Conservation (phyloP, 2,329 filamentous ascomycete species). For the Pseudofabraea citricarpa region DNA sequence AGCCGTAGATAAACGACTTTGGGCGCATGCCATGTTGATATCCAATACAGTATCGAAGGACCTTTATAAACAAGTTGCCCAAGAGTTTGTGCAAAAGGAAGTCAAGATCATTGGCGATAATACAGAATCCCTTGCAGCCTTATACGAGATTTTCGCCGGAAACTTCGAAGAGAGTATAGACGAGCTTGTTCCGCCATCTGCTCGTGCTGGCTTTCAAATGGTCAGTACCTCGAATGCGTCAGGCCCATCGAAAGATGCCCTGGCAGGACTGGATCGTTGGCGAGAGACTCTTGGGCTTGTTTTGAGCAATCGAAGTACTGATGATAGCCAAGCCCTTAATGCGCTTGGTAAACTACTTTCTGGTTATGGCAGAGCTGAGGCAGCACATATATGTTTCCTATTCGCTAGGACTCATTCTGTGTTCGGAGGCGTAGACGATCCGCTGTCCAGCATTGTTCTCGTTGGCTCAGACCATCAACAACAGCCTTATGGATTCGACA, state of each 20-base stretch:
- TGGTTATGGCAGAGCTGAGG: conserved; percentile 83
- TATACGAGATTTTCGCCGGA: conserved; percentile 91
- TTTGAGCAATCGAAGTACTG: conserved; percentile 78
- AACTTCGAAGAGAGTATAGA: conserved; percentile 94
- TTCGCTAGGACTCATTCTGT: conserved; percentile 69
- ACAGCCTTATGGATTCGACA: conserved; percentile 65
- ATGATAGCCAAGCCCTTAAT: conserved; percentile 72
- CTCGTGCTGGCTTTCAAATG: conserved; percentile 86
- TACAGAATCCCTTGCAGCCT: conserved; percentile 80
- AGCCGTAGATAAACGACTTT: conserved; percentile 86
- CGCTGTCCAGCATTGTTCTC: conserved; percentile 72
- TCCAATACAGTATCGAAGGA: conserved; percentile 72
- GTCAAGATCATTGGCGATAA: conserved; percentile 77
- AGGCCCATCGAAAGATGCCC: conserved; percentile 62
- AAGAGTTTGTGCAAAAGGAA: conserved; percentile 94
- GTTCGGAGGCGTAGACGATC: conserved; percentile 81
- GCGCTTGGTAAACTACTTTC: conserved; percentile 78
- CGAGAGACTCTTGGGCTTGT: conserved; percentile 82
- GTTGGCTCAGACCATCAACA: conserved; percentile 78
- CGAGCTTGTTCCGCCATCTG: conserved; percentile 89
- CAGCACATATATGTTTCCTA: conserved; percentile 89
- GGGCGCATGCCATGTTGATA: conserved; percentile 94
- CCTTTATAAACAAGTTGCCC: conserved; percentile 86
- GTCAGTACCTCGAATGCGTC: conserved; percentile 67
- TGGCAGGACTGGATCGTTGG: conserved; percentile 90